These are phyloP conservation scores for Crithidia fasciculata DNA, from an alignment of 208 protist species.

Conservation along the genomic window DNA sequence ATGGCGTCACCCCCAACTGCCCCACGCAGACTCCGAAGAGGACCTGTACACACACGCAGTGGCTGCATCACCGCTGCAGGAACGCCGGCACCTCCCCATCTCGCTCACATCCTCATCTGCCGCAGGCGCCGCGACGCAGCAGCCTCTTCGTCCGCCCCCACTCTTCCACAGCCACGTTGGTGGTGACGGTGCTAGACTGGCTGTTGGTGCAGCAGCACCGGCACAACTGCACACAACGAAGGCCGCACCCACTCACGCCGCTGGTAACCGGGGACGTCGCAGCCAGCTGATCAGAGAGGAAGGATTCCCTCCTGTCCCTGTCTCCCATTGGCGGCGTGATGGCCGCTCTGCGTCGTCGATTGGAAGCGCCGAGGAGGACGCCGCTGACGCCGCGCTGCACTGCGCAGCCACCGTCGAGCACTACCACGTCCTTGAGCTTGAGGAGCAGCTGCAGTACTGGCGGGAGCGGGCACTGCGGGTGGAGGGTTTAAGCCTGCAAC, in stretches of 20 bases:
- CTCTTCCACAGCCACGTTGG: neutral
- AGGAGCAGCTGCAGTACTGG: conserved; percentile 38
- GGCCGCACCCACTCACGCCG: neutral
- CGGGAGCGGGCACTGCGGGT: conserved; percentile 26
- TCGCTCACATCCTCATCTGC: neutral
- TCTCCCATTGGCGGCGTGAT: conserved; percentile 8
- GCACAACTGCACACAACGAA: neutral
- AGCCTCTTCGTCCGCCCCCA: conserved; percentile 4
- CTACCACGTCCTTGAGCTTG: conserved; percentile 32
- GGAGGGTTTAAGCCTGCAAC: conserved; percentile 13
- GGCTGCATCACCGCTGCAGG: neutral
- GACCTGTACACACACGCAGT: neutral
- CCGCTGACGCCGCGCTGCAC: neutral
- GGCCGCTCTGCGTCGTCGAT: neutral
- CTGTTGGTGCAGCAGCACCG: neutral
- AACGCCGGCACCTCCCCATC: neutral
- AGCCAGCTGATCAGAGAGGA: neutral
- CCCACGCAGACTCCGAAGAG: neutral
- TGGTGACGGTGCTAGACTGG: neutral
- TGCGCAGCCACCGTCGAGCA: conserved; percentile 14
- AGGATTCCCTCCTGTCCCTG: neutral
- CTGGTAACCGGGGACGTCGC: neutral
- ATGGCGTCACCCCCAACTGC: neutral
- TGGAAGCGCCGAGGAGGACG: neutral
- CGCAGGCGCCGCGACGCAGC: too few relatives aligned